These are phyloP conservation scores for Aspergillus panamensis DNA, from an alignment of 495 filamentous ascomycete genomes.

Conservation along the genomic window DNA sequence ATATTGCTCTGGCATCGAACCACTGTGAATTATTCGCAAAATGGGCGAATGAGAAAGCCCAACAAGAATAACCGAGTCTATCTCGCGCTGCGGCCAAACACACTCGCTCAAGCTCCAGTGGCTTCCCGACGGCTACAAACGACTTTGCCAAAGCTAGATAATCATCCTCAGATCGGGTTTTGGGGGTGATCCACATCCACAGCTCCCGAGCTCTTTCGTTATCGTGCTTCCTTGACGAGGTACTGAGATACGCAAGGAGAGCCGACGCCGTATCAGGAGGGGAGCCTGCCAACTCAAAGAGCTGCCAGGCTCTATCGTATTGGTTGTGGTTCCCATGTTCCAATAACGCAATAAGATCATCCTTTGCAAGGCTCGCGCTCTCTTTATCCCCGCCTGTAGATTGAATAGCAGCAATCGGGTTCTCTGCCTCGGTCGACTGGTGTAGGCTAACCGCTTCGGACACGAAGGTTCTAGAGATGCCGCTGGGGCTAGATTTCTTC, in stretches of 20 bases:
- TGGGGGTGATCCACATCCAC: conserved; percentile 36
- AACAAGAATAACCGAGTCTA: conserved; percentile 21
- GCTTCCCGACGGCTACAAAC: conserved; percentile 19
- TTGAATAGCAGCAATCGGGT: background rate
- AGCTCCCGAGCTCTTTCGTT: conserved; percentile 37
- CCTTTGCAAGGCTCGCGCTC: conserved; percentile 11
- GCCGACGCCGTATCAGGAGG: conserved; percentile 26
- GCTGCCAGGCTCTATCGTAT: conserved; percentile 37
- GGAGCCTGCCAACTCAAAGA: conserved; percentile 31
- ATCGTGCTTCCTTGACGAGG: conserved; percentile 33
- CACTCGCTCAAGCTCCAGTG: conserved; percentile 22
- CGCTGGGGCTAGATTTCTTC: conserved; percentile 21
- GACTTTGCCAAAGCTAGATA: conserved; percentile 37
- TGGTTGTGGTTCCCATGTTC: conserved; percentile 12
- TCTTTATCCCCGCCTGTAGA: background rate
- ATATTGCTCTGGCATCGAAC: conserved; percentile 22
- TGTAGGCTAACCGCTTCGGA: conserved; percentile 25
- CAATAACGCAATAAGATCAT: conserved; percentile 23
- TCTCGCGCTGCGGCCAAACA: conserved; percentile 32
- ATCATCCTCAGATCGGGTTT: conserved; percentile 33
- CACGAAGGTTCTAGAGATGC: conserved; percentile 30
- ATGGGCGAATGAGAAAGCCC: conserved; percentile 30
- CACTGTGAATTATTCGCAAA: conserved; percentile 38
- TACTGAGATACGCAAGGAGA: conserved; percentile 39
- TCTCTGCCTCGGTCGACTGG: background rate